These are phyloP conservation scores for Blastocystis hominis DNA, from an alignment of 352 stramenopile genomes.

Conservation along the genomic window DNA sequence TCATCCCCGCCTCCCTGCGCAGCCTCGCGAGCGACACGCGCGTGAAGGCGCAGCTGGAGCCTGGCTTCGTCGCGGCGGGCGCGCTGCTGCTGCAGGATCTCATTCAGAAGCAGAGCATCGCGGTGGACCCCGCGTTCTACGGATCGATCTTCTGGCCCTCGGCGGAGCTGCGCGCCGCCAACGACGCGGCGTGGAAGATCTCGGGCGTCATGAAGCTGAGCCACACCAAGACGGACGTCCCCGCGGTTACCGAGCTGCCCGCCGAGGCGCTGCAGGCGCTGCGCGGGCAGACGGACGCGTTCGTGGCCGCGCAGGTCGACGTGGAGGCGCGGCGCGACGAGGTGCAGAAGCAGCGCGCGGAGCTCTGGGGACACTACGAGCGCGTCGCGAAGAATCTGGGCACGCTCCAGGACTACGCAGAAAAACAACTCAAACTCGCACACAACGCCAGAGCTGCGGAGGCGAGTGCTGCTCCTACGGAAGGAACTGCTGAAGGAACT, in stretches of 20 bases:
- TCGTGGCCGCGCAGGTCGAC: not conserved
- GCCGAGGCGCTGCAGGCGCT: not conserved
- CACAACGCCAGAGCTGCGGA: not conserved
- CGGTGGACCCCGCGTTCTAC: slow-evolving; percentile 32
- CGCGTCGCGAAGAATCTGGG: not conserved
- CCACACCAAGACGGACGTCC: slow-evolving; percentile 16
- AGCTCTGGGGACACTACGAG: not conserved
- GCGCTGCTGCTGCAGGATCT: slow-evolving; percentile 5
- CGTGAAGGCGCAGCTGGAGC: not conserved
- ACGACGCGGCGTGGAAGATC: not conserved
- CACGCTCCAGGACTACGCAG: not conserved
- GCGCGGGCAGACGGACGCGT: not conserved
- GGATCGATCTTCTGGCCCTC: slow-evolving; percentile 6
- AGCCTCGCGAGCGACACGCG: not conserved
- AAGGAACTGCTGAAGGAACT: not conserved
- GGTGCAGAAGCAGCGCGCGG: not conserved
- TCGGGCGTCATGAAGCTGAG: slow-evolving; percentile 1
- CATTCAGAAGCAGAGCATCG: not conserved
- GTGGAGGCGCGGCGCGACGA: not conserved
- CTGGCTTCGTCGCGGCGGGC: not conserved
- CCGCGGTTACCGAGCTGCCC: not conserved
- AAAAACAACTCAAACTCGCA: not conserved
- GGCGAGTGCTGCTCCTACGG: not conserved
- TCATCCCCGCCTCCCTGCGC: not conserved
- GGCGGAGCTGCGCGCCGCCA: not conserved